Percentiles rank a stretch among this genome's conserved stretches.
These are phyloP conservation scores for Termitomyces sp. DNA, from an alignment of 768 basidiomycete species.

Conservation along the genomic window DNA sequence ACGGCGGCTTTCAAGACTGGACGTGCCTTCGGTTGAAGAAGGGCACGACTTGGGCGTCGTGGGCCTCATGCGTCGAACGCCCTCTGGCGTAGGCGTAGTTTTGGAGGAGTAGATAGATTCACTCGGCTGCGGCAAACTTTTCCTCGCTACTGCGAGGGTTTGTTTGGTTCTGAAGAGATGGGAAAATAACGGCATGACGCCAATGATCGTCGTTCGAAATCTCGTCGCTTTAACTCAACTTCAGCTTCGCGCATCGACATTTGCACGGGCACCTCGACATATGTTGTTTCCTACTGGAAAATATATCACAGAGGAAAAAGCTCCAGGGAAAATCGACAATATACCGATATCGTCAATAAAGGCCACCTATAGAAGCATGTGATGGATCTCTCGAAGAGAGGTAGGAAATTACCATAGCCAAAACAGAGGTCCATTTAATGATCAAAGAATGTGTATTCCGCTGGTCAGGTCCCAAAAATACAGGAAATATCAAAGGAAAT, in stretches of 20 bases:
- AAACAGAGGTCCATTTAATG: constrained; percentile 57
- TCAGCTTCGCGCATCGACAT: background rate
- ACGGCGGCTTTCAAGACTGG: constrained; percentile 6
- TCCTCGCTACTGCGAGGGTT: background rate
- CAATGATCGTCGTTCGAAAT: too few relatives aligned
- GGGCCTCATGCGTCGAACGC: constrained; percentile 2
- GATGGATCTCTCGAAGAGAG: background rate
- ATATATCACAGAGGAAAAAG: constrained; percentile 65
- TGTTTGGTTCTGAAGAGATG: constrained; percentile 4
- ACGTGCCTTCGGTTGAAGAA: constrained; percentile 4
- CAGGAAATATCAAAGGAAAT: constrained; percentile 36
- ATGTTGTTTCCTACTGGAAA: background rate
- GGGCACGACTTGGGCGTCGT: constrained; percentile 1
- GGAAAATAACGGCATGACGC: background rate
- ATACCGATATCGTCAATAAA: constrained; percentile 56
- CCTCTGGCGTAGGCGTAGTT: background rate
- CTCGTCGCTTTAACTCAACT: background rate
- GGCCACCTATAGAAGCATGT: constrained; percentile 33
- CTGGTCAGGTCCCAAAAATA: constrained; percentile 58
- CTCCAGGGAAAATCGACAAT: constrained; percentile 47
- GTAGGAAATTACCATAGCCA: constrained; percentile 51
- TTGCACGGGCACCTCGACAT: background rate
- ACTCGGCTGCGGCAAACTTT: background rate
- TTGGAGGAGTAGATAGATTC: background rate
- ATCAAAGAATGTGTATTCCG: constrained; percentile 67